Percentiles rank a stretch among this genome's conserved stretches.
These are phyloP conservation scores for Harringtonia aguacate DNA, from an alignment of 2,329 filamentous ascomycete genomes.

Conservation along the genomic window DNA sequence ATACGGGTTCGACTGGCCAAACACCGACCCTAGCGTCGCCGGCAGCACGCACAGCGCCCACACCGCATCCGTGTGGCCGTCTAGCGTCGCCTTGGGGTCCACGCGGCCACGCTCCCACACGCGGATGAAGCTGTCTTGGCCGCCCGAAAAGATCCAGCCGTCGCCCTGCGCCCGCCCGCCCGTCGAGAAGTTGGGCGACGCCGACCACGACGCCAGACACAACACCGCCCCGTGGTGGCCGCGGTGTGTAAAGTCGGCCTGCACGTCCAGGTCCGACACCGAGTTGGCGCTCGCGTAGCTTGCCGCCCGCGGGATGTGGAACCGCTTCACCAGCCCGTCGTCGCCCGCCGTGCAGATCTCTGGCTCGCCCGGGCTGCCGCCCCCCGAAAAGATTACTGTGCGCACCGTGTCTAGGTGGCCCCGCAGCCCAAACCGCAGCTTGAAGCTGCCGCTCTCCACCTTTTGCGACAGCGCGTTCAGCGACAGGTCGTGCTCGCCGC, in stretches of 20 bases:
- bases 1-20: slow-evolving; percentile 63
- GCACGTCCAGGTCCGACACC: slow-evolving; percentile 76
- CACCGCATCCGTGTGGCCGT: slow-evolving; percentile 90
- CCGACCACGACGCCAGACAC: slow-evolving; percentile 75
- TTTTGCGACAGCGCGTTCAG: slow-evolving; percentile 41
- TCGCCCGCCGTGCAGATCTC: slow-evolving; percentile 96
- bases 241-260: slow-evolving; percentile 88
- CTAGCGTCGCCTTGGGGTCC: slow-evolving; percentile 87
- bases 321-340: slow-evolving; percentile 91
- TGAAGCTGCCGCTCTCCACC: slow-evolving; percentile 69
- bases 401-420: slow-evolving; percentile 92
- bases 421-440: slow-evolving; percentile 81
- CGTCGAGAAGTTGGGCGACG: slow-evolving; percentile 79
- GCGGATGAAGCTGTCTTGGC: slow-evolving; percentile 82
- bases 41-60: slow-evolving; percentile 93
- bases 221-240: slow-evolving; percentile 89
- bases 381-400: slow-evolving; percentile 92
- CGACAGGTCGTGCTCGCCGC: slow-evolving; percentile 54
- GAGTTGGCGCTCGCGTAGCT: slow-evolving; percentile 27
- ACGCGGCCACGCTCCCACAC: slow-evolving; percentile 94
- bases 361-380: slow-evolving; percentile 87
- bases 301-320: slow-evolving; percentile 78
- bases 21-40: slow-evolving; percentile 67
- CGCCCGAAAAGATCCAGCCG: slow-evolving; percentile 97
- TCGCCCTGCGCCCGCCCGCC: slow-evolving; percentile 82